Evolutionary conservation across 1,284 basidiomycete genomes (phyloP), one percentile per base, ranked within the genome.

Genomic region (Cryptococcus amylolentus): DNA sequence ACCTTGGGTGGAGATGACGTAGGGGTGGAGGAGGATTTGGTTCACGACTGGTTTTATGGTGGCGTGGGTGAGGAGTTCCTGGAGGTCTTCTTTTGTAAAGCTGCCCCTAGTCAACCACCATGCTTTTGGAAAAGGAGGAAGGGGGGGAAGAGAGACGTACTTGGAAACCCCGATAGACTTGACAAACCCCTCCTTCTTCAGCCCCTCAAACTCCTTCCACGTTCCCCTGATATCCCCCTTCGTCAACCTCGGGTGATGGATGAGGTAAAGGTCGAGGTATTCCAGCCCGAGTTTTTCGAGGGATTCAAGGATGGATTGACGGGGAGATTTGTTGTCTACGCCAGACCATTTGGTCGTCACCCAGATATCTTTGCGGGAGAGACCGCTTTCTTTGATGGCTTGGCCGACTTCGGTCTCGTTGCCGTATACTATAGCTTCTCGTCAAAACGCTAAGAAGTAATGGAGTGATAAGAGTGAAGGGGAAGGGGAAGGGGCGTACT

Each of bases 91-190:
- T 26, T 85, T 77, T n/a, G 75, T 72, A 69, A 86, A 88, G 76
- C 72, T 75, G 16, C 27, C 2, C 20, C 20, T 20, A 35, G 28
- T n/a, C 27, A 16, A 1, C 12, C 18, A 43, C 9, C 28, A 20
- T 26, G 14, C 31, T 37, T 12, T 28, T n/a, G 1, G 45, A 12
- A 2, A 5, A 16, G 12, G 18, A 6, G 20, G 28, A 3, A 38
- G 20, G 13, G 8, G 10, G 35, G n/a, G 42, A 27, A 28, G 6
- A 18, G 4, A 23, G 27, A 63, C 72, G 56, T 53, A 72, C 72
- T 89, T 89, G 72, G 84, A 86, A 23, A 89, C 84, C n/a, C 87
- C 87, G 54, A 88, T 86, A 61, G 83, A 86, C 84, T 83, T 86
- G 20, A 81, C 79, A 4, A 83, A 71, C 0, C 86, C 86, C 5